Conservation (phyloP, 148 eudicot genomes). For the Vaccinium macrocarpon region DNA sequence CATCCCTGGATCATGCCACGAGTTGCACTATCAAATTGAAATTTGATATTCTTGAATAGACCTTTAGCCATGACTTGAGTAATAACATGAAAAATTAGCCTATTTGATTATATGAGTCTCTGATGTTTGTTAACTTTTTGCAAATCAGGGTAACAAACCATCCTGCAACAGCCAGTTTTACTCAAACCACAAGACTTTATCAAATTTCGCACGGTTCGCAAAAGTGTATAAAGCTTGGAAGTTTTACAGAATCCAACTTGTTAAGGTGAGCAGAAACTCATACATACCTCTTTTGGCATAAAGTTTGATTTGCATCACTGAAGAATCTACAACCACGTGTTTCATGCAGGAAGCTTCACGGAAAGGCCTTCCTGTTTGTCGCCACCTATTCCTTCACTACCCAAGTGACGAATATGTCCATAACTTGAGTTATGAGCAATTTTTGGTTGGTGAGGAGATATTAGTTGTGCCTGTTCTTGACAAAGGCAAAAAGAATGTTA, state of each 20-base stretch:
- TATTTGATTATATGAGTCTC: constrained; percentile 3
- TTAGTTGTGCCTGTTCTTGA: constrained; percentile 89
- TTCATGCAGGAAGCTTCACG: constrained; percentile 71
- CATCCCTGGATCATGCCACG: background rate
- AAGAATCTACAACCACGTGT: background rate
- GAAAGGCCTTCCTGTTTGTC: constrained; percentile 89
- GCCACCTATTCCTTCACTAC: constrained; percentile 91
- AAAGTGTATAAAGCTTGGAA: constrained; percentile 95
- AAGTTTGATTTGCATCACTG: background rate
- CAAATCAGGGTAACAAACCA: constrained; percentile 85
- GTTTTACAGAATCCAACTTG: constrained; percentile 87
- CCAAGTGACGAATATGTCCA: constrained; percentile 81
- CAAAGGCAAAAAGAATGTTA: constrained; percentile 60
- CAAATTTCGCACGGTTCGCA: constrained; percentile 82
- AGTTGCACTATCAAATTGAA: background rate
- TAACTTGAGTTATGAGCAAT: constrained; percentile 73
- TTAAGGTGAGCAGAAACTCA: constrained; percentile 52
- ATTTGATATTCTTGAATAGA: background rate
- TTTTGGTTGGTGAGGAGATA: constrained; percentile 85
- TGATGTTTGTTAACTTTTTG: constrained; percentile 16
- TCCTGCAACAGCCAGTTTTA: constrained; percentile 84
- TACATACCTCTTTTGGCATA: background rate
- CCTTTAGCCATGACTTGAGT: background rate
- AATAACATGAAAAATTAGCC: background rate
- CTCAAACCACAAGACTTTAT: constrained; percentile 75